Percentiles rank a stretch among this genome's conserved stretches.
phyloP scores from a whole-genome alignment of 306 rosid genomes.

The Prinsepia uniflora region DNA sequence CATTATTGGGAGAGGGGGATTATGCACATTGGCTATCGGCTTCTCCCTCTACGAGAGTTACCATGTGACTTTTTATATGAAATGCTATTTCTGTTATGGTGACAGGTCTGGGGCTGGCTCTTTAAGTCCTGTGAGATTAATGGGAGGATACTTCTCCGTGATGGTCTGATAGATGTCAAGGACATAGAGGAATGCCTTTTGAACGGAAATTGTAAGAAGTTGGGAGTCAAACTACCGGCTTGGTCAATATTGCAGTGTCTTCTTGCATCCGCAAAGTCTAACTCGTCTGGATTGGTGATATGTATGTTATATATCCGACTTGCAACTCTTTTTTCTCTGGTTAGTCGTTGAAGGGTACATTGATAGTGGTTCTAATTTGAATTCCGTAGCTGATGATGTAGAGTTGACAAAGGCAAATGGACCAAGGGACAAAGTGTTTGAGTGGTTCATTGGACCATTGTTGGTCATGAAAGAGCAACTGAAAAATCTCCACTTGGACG shows the following conservation, averaged over 20 bases:
- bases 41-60: background rate
- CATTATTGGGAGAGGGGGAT: no score
- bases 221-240: constrained; percentile 63
- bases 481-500: constrained; percentile 45
- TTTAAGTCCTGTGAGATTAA: constrained; percentile 70
- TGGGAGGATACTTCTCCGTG: constrained; percentile 54
- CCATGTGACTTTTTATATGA: background rate
- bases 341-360: background rate
- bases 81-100: background rate
- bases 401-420: constrained; percentile 60
- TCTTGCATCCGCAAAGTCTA: constrained; percentile 64
- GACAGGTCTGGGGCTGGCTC: constrained; percentile 80
- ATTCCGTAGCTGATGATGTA: constrained; percentile 57
- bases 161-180: constrained; percentile 40
- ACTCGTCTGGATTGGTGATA: constrained; percentile 63
- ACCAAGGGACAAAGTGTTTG: constrained; percentile 61
- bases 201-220: constrained; percentile 53
- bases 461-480: constrained; percentile 73
- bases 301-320: constrained; percentile 39
- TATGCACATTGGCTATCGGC: no score
- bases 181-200: constrained; percentile 64
- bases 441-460: constrained; percentile 81
- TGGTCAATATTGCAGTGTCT: constrained; percentile 79
- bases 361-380: background rate
- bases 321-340: background rate